phyloP scores from a whole-genome alignment of 768 basidiomycete genomes.

The Jaapia argillacea region DNA sequence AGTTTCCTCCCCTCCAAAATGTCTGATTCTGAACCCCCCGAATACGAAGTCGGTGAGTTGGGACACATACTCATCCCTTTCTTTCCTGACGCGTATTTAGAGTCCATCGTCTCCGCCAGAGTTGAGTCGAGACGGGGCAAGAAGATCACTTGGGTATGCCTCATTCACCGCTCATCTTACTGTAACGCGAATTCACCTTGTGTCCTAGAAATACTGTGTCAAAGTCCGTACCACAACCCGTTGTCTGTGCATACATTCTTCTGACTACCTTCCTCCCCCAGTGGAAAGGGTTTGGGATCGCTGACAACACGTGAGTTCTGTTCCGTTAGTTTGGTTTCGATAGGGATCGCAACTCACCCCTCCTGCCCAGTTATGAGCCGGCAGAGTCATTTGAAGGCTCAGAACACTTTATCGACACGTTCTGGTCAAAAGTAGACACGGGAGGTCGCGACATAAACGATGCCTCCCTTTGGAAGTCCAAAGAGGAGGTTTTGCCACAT shows the following conservation, averaged over 20 bases:
- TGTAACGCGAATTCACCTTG: background rate
- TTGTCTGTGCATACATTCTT: background rate
- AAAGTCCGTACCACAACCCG: slow-evolving; percentile 7
- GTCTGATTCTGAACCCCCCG: slow-evolving; percentile 27
- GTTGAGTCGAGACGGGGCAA: slow-evolving; percentile 8
- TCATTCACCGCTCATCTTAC: background rate
- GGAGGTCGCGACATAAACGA: slow-evolving; percentile 37
- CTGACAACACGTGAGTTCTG: slow-evolving; percentile 15
- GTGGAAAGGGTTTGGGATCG: slow-evolving; percentile 13
- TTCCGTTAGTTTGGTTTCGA: background rate
- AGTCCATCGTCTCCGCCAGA: slow-evolving; percentile 40
- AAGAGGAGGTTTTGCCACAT: slow-evolving; percentile 42
- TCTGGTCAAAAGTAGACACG: slow-evolving; percentile 25
- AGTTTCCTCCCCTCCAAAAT: slow-evolving; percentile 12
- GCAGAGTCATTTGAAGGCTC: slow-evolving; percentile 48
- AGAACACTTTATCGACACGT: slow-evolving; percentile 34
- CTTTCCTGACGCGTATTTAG: slow-evolving; percentile 20
- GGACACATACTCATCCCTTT: background rate
- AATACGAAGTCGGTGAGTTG: slow-evolving; percentile 62
- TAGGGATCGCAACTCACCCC: slow-evolving; percentile 1
- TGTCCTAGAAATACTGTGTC: slow-evolving; percentile 10
- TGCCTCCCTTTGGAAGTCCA: slow-evolving; percentile 36
- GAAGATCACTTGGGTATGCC: slow-evolving; percentile 14
- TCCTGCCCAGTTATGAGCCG: slow-evolving; percentile 53
- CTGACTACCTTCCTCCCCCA: background rate